Evolutionary conservation across 306 rosid species (phyloP), one percentile per base, ranked within the genome.

Genomic region (Rosa persica): DNA sequence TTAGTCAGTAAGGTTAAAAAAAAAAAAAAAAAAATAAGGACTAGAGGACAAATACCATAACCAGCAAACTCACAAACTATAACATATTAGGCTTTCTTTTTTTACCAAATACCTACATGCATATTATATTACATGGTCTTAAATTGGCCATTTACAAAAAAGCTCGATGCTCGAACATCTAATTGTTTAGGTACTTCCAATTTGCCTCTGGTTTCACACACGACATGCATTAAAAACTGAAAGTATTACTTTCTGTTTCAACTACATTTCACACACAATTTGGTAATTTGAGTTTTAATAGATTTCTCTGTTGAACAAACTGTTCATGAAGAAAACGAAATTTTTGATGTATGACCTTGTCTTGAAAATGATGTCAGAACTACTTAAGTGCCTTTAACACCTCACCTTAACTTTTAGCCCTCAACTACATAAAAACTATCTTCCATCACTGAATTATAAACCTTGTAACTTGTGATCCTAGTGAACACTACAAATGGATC

Each of bases 1-100:
- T 34, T 54, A 72, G 74, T 25, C 8, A 78, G 80, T 74, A 55
- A 79, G 73, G 51, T 72, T 54, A 60, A 78, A 61, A 81, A 72
- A 22, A 25, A 6, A 6, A 60, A 78, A 61, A 81, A 72, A 22
- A 25, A 6, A 6, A 60, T 43, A 82, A 73, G 75, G 19, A 60
- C 72, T 52, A 40, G 15, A 22, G 12, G 22, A 34, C 48, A 67
- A 16, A n/a, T 54, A 12, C 43, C 54, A 75, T 19, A 34, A 69
- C 76, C 51, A 79, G 46, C n/a, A 3, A 62, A 71, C 54, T 60
- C 4, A 46, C 49, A 70, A 64, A 55, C 66, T 30, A 52, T 57
- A 47, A 62, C 40, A 70, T 79, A 76, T 49, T 58, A 78, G 27
- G 60, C 12, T 17, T 30, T 38, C 43, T 38, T 36, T 10, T 22